Evolutionary conservation across 768 basidiomycete genomes (phyloP).

Genomic region (Amanita fuliginea): DNA sequence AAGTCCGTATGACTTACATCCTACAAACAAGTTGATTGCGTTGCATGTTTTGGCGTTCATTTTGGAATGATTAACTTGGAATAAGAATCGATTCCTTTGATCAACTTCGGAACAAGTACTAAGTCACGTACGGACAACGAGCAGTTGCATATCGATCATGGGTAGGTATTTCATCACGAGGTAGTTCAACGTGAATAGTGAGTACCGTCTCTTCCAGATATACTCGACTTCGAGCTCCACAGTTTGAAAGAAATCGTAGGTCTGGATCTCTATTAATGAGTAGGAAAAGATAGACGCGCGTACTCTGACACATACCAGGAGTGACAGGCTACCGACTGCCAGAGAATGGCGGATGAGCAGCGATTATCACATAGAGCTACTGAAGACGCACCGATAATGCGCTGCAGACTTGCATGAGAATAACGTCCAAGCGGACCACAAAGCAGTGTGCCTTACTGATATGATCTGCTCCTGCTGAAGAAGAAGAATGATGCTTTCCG

Average conservation of each 20-base stretch:
- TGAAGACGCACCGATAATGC: background rate
- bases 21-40: background rate
- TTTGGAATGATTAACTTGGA: background rate
- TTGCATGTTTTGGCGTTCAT: background rate
- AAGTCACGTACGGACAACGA: slow-evolving; percentile 11
- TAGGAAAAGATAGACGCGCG: too few relatives aligned
- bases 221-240: slow-evolving; percentile 13
- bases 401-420: background rate
- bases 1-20: background rate
- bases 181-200: slow-evolving; percentile 15
- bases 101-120: background rate
- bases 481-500: background rate
- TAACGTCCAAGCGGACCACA: too few relatives aligned
- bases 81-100: background rate
- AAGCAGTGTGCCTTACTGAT: background rate
- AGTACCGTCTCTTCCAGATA: slow-evolving; percentile 15
- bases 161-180: slow-evolving; percentile 17
- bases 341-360: background rate
- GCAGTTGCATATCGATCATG: slow-evolving; percentile 12
- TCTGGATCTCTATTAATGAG: too few relatives aligned
- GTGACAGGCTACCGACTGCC: background rate
- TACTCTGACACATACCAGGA: background rate
- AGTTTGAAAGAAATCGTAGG: slow-evolving; percentile 16
- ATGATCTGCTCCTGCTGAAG: background rate
- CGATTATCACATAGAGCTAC: background rate